Percentiles rank a stretch among this genome's conserved stretches.
Evolutionary conservation across 768 basidiomycete species (phyloP).

Genomic region (Pleurotus sapidus): DNA sequence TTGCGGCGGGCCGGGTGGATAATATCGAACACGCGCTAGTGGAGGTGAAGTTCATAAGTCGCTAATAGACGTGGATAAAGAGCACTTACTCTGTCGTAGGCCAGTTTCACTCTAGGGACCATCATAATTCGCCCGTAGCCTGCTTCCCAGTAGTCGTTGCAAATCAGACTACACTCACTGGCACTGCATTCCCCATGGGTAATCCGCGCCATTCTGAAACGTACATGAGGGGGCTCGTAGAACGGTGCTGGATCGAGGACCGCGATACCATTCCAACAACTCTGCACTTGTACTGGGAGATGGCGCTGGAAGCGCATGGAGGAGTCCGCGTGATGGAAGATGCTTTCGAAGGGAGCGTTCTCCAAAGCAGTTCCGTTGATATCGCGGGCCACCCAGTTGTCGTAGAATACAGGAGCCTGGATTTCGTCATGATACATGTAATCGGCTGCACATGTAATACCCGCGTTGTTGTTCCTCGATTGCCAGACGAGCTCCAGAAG

Average conservation of each 20-base stretch:
- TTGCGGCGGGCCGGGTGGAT: conserved; percentile 90
- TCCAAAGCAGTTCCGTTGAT: conserved; percentile 98
- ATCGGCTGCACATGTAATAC: conserved; percentile 96
- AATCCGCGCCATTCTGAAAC: conserved; percentile 93
- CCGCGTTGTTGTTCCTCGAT: conserved; percentile 88
- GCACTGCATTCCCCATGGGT: conserved; percentile 91
- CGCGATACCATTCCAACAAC: conserved; percentile 98
- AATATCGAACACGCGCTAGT: conserved; percentile 88
- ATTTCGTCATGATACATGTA: conserved; percentile 99
- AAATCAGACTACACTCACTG: conserved; percentile 92
- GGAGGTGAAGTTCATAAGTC: not conserved
- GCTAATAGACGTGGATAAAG: conserved; percentile 4
- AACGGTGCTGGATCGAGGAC: conserved; percentile 94
- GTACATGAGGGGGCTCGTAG: conserved; percentile 86
- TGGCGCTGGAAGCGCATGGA: conserved; percentile 85
- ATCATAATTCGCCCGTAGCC: conserved; percentile 97
- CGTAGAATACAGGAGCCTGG: conserved; percentile 92
- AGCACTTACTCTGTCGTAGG: conserved; percentile 79
- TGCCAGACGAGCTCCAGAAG: conserved; percentile 98
- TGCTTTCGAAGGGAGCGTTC: conserved; percentile 93
- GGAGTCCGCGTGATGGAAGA: conserved; percentile 84
- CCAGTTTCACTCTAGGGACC: conserved; percentile 95
- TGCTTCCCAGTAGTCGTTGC: conserved; percentile 97
- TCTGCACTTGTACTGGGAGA: conserved; percentile 93
- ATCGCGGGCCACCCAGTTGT: conserved; percentile 98